phyloP scores from a whole-genome alignment of 768 basidiomycete genomes.

The Pleurotus pulmonarius region DNA sequence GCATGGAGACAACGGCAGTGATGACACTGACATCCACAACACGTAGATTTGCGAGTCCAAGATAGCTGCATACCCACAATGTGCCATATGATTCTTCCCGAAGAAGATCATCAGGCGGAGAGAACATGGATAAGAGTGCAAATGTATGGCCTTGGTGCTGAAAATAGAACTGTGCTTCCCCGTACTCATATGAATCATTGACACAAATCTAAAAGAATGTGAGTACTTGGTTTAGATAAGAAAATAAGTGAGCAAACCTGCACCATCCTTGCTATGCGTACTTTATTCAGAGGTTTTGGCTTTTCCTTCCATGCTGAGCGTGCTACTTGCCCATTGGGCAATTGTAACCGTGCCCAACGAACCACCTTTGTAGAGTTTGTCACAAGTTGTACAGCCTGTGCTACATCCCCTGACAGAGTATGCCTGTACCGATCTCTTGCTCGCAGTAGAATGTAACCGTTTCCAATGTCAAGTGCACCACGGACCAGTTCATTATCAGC shows the following conservation, averaged over 20 bases:
- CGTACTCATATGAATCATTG: not conserved
- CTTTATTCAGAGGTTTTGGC: not conserved
- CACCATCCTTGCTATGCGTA: constrained; percentile 3
- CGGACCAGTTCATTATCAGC: constrained; percentile 11
- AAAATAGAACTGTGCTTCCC: constrained; percentile 8
- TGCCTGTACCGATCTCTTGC: not conserved
- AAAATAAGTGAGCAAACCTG: not conserved
- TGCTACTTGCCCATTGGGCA: constrained; percentile 22
- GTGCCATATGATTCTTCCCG: constrained; percentile 10
- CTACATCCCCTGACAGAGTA: not conserved
- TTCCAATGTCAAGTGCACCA: constrained; percentile 5
- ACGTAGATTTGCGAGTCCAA: not conserved
- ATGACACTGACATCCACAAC: constrained; percentile 12
- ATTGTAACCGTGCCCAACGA: constrained; percentile 17
- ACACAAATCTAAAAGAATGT: not conserved
- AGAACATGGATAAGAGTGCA: constrained; percentile 9
- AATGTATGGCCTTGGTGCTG: not conserved
- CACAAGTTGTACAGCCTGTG: not conserved
- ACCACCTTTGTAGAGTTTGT: not conserved
- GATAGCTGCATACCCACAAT: constrained; percentile 4
- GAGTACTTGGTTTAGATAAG: not conserved
- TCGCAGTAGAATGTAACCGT: constrained; percentile 4
- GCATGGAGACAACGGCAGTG: constrained; percentile 11
- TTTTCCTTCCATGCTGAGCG: constrained; percentile 17
- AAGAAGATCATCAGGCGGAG: constrained; percentile 5